These are phyloP conservation scores for Astragalus membranaceus DNA, from an alignment of 306 rosid genomes.

Conservation along the genomic window DNA sequence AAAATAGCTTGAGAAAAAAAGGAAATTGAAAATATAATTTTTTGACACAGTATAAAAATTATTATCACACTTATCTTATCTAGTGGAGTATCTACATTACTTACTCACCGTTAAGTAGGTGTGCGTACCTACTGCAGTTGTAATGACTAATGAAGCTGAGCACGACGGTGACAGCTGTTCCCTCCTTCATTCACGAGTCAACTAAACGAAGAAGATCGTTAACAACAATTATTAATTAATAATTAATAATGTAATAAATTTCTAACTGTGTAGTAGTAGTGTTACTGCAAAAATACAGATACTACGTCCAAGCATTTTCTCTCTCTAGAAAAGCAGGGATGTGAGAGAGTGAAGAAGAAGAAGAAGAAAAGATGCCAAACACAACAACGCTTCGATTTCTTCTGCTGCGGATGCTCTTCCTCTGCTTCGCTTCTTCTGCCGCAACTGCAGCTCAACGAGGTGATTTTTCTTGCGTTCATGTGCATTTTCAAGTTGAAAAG, in stretches of 20 bases:
- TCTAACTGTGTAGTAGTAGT: slow-evolving; percentile 5
- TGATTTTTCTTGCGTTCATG: slow-evolving; percentile 26
- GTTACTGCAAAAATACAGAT: slow-evolving; percentile 22
- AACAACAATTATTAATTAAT: background rate
- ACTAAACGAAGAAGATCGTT: background rate
- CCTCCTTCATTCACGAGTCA: slow-evolving; percentile 29
- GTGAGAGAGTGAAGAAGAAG: slow-evolving; percentile 11
- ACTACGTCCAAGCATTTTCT: slow-evolving; percentile 38
- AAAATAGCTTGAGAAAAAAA: too few species aligned
- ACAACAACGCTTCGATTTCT: slow-evolving; percentile 44
- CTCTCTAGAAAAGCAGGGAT: slow-evolving; percentile 7
- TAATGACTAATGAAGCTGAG: background rate
- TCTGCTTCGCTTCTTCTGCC: slow-evolving; percentile 27
- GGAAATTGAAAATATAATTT: too few species aligned
- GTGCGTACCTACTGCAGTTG: slow-evolving; percentile 1
- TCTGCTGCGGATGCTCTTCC: slow-evolving; percentile 40
- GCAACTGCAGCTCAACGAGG: slow-evolving; percentile 44
- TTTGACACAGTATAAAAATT: too few species aligned
- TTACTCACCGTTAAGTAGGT: background rate
- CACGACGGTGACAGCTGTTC: background rate
- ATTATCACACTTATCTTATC: too few species aligned
- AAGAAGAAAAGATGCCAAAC: slow-evolving; percentile 8
- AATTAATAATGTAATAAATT: background rate
- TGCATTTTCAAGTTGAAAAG: background rate
- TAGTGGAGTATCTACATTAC: too few species aligned